These are phyloP conservation scores for Oryza punctata DNA, from an alignment of 176 grass and related monocot species.

Conservation along the genomic window DNA sequence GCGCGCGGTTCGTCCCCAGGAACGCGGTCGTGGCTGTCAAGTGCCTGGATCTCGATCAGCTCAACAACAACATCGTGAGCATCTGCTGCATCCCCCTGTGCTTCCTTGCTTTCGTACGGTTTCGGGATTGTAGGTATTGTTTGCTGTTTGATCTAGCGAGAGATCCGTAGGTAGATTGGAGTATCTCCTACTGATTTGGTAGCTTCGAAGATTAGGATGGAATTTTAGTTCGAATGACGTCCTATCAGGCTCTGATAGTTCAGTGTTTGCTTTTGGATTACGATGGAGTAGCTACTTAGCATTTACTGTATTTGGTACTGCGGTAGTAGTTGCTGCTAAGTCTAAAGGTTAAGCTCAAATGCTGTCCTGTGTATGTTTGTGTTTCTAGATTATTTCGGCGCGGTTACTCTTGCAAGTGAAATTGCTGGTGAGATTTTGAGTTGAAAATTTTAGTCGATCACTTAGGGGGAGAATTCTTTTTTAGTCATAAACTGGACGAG, in stretches of 20 bases:
- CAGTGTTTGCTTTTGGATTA: slow-evolving; percentile 4
- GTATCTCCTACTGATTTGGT: slow-evolving; percentile 37
- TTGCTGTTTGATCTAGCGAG: slow-evolving; percentile 43
- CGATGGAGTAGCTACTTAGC: not conserved
- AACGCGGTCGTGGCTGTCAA: slow-evolving; percentile 85
- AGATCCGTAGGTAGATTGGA: slow-evolving; percentile 50
- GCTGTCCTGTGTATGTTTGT: slow-evolving; percentile 6
- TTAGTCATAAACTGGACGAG: not conserved
- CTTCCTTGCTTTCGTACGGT: slow-evolving; percentile 10
- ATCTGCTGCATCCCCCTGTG: not conserved
- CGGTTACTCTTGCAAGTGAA: not conserved
- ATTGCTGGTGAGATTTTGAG: not conserved
- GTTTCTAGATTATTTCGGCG: slow-evolving; percentile 30
- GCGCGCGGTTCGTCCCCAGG: slow-evolving; percentile 70
- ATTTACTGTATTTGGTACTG: slow-evolving; percentile 29
- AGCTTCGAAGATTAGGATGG: slow-evolving; percentile 6
- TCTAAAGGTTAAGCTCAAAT: slow-evolving; percentile 7
- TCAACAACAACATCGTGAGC: slow-evolving; percentile 95
- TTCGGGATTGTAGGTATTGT: not conserved
- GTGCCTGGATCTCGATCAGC: slow-evolving; percentile 99
- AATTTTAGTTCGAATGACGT: slow-evolving; percentile 10
- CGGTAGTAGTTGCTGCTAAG: slow-evolving; percentile 29
- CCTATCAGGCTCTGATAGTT: slow-evolving; percentile 14
- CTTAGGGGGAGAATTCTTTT: not conserved
- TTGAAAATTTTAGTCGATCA: slow-evolving; percentile 12